Evolutionary conservation across 179 eudicot genomes (phyloP), one percentile per base, ranked within the genome.

Genomic region (Amaranthus tricolor): DNA sequence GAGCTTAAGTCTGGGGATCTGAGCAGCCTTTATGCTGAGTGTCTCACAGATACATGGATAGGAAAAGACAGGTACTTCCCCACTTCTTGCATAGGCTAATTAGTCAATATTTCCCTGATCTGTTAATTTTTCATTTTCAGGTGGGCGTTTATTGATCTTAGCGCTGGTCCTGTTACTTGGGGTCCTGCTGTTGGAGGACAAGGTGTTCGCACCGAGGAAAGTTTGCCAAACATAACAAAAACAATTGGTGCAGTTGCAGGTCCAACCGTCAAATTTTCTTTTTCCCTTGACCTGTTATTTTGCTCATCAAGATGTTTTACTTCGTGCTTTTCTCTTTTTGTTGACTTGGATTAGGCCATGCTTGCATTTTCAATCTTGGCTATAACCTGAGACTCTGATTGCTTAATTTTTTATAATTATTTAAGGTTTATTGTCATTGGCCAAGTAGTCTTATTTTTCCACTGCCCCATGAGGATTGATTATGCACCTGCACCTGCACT

Each of bases 141-240:
- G 89, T 94, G 97, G 98, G 97, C 96, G 5, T 90, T 90, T 77
- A 86, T 94, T 77, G 98, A 94, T 85, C 81, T 94, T 78, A 90
- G 85, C 84, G 97, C 98, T 53, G 98, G 98, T 53, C 98, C 98
- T 66, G 92, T 92, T 83, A 84, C 97, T 68, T 94, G 98, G 98
- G 98, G 97, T 16, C 98, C 95, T 68, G 92, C 97, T 52, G 98
- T 94, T 43, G 98, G 98, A 54, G 98, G 97, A 77, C 97, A 94
- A 88, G 98, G 98, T 80, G 98, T 94, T 60, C 98, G 98, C 51
- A 92, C 95, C n/a, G 94, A 94, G 82, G 88, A 84, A 61, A 94
- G 96, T 80, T 78, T 92, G 77, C 98, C 98, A n/a, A 92, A 90
- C 77, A 96, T 94, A 79, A 88, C 85, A 72, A 94, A 87, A 78